phyloP scores from a whole-genome alignment of 169 alveolate genomes.

The Plasmodium coatneyi region DNA sequence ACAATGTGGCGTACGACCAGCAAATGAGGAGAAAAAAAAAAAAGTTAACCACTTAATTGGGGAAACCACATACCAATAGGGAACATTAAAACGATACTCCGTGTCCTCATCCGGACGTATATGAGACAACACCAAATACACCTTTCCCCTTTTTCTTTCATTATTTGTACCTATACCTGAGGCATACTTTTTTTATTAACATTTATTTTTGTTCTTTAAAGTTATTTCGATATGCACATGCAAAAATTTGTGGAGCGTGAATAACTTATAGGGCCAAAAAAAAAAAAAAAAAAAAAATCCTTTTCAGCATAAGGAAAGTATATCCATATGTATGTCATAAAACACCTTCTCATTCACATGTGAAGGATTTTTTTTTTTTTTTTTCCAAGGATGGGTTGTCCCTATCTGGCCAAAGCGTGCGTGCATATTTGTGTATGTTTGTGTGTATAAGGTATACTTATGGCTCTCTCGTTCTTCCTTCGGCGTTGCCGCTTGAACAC shows the following conservation, averaged over 20 bases:
- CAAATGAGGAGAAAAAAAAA: not conserved
- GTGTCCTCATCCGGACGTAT: not conserved
- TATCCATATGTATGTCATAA: not conserved
- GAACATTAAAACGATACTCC: not conserved
- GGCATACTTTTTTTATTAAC: not conserved
- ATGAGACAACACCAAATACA: not conserved
- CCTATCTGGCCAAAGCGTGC: not conserved
- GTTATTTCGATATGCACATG: constrained; percentile 20
- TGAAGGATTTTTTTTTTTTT: not conserved
- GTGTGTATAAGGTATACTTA: not conserved
- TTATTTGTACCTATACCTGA: not conserved
- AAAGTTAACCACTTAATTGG: not conserved
- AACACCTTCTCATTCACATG: not conserved
- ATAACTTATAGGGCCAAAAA: not conserved
- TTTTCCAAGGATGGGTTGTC: not conserved
- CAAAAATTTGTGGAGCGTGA: constrained; percentile 3
- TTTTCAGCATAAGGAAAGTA: not conserved
- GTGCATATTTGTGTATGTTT: not conserved
- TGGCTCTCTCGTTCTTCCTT: not conserved
- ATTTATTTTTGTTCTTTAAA: not conserved
- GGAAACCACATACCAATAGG: not conserved
- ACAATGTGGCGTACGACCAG: not conserved
- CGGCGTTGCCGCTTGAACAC: not conserved
- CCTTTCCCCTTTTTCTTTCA: not conserved
- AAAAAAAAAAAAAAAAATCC: not conserved